These are phyloP conservation scores for Echinosophora koreensis DNA, from an alignment of 306 rosid species.

Conservation along the genomic window DNA sequence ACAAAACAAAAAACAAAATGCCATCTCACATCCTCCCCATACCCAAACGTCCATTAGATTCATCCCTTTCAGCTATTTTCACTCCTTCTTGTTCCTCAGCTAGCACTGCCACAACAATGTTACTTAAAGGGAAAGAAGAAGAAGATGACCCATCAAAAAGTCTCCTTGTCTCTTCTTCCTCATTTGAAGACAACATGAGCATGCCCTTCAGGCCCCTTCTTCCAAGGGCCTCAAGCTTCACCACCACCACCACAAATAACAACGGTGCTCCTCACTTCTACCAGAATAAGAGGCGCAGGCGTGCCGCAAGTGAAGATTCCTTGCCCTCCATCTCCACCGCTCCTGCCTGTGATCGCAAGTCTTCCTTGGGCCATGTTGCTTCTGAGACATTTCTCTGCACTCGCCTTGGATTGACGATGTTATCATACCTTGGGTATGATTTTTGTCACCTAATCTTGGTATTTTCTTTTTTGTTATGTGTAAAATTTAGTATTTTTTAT, in stretches of 20 bases:
- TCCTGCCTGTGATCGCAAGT: conserved; percentile 18
- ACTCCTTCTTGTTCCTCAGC: background rate
- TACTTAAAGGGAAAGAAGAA: conserved; percentile 24
- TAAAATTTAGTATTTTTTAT: background rate
- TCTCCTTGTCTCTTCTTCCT: conserved; percentile 57
- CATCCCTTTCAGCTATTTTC: conserved; percentile 28
- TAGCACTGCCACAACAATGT: conserved; percentile 33
- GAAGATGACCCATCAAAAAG: conserved; percentile 56
- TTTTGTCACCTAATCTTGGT: background rate
- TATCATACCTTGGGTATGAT: conserved; percentile 76
- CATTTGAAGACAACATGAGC: conserved; percentile 50
- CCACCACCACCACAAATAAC: background rate
- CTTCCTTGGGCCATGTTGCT: conserved; percentile 60
- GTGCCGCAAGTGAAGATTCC: conserved; percentile 66
- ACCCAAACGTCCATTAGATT: conserved; percentile 42
- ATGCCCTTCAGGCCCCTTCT: conserved; percentile 55
- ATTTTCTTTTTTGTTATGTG: background rate
- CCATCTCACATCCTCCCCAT: conserved; percentile 70
- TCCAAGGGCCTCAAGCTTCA: conserved; percentile 63
- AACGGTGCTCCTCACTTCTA: conserved; percentile 18
- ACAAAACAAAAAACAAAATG: conserved; percentile 50
- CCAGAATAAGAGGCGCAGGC: conserved; percentile 70
- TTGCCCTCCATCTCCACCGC: conserved; percentile 44
- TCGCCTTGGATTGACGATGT: conserved; percentile 70
- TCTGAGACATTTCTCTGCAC: conserved; percentile 70